A percentile compares a stretch with the other conserved stretches of the same genome.
Conservation (phyloP, 2,329 filamentous ascomycete species). For the Pseudogymnoascus sp. region DNA sequence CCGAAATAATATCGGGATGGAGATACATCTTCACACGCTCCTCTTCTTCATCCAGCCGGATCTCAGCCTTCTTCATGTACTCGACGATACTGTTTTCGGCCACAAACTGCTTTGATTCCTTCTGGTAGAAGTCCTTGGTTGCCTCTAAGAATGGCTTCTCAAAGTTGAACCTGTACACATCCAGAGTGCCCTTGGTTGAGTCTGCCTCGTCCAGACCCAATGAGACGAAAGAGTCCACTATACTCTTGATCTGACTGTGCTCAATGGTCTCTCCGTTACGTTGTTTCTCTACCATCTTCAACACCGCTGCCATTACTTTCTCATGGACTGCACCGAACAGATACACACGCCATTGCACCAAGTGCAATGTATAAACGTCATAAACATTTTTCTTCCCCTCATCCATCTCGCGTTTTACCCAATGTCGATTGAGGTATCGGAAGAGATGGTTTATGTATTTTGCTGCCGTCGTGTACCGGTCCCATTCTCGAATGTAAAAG, state of each 20-base stretch:
- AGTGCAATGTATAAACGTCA: constrained; percentile 93
- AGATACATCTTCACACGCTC: constrained; percentile 88
- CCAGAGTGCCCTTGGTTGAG: constrained; percentile 85
- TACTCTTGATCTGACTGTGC: constrained; percentile 90
- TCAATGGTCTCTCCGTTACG: constrained; percentile 97
- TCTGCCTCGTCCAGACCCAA: constrained; percentile 91
- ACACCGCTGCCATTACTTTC: constrained; percentile 90
- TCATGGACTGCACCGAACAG: constrained; percentile 77
- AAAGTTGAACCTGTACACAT: constrained; percentile 89
- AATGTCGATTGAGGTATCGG: constrained; percentile 91
- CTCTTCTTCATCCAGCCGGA: constrained; percentile 83
- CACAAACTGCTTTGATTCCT: constrained; percentile 89
- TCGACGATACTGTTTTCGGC: constrained; percentile 96
- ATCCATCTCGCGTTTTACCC: constrained; percentile 98
- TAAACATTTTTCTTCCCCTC: constrained; percentile 98
- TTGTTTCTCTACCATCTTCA: constrained; percentile 95
- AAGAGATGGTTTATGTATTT: constrained; percentile 98
- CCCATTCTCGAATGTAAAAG: constrained; percentile 97
- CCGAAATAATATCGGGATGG: constrained; percentile 78
- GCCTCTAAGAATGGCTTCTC: constrained; percentile 85
- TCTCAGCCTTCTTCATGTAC: constrained; percentile 99
- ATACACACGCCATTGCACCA: constrained; percentile 91
- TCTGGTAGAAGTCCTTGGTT: constrained; percentile 78
- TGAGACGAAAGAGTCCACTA: constrained; percentile 94
- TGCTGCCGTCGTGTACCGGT: constrained; percentile 86